A percentile compares a stretch with the other conserved stretches of the same genome.
phyloP scores from a whole-genome alignment of 768 basidiomycete genomes.

The Panellus pusillus region DNA sequence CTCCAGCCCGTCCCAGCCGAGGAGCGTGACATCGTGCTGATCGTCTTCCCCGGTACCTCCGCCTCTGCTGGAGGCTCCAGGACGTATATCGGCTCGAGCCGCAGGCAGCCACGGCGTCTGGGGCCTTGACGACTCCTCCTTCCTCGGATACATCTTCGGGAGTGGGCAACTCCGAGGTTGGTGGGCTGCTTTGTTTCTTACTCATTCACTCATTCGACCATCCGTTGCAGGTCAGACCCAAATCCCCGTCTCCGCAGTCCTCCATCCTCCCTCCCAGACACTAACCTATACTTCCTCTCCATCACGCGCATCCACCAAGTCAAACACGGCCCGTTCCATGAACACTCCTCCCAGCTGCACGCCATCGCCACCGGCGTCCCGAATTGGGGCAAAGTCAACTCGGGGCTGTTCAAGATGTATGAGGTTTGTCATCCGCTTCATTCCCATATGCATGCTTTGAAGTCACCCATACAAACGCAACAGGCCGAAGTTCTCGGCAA shows the following conservation, averaged over 20 bases:
- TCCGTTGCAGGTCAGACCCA: constrained; percentile 52
- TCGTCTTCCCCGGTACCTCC: constrained; percentile 78
- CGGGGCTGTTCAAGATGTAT: constrained; percentile 95
- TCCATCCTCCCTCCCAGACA: constrained; percentile 56
- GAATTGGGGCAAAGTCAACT: constrained; percentile 89
- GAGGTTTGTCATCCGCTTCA: constrained; percentile 58
- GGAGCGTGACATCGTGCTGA: constrained; percentile 60
- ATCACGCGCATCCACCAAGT: constrained; percentile 78
- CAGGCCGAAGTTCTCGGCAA: constrained; percentile 91
- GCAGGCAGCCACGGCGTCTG: constrained; percentile 98
- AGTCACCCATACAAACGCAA: background rate
- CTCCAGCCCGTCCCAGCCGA: constrained; percentile 57
- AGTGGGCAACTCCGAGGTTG: constrained; percentile 84
- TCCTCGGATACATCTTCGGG: constrained; percentile 89
- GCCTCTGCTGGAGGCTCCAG: constrained; percentile 83
- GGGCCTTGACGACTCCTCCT: constrained; percentile 92
- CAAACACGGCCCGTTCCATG: constrained; percentile 86
- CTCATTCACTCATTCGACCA: constrained; percentile 8
- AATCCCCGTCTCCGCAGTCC: constrained; percentile 64
- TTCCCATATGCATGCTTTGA: background rate
- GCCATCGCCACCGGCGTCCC: constrained; percentile 86
- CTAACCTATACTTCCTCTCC: constrained; percentile 80
- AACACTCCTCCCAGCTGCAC: constrained; percentile 88
- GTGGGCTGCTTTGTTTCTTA: constrained; percentile 20
- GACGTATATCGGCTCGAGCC: constrained; percentile 86